Base-by-base conservation (phyloP, 768 basidiomycete species). In the Tulasnella sp. region DNA sequence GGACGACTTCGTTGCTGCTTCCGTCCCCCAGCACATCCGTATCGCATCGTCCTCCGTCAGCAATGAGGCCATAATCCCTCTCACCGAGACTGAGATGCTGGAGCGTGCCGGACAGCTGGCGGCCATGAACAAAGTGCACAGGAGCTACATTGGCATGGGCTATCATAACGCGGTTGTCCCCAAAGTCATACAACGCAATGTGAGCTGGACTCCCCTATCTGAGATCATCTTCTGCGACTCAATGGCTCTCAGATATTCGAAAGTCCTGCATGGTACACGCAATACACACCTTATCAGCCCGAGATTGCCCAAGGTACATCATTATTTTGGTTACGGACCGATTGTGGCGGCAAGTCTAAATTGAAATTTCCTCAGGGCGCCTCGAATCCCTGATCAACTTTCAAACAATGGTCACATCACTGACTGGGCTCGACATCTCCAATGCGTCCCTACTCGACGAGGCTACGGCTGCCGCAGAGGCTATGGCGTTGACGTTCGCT, bases 231-330 rank as follows among this genome's bases (percentile, higher is more conserved):
- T n/a, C 5, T 8, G 21, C 1, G 34, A 31, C 41, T 44, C 38
- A 24, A 24, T 11, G 12, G 30, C 27, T 63, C 24, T 19, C 48
- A 89, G 88, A 74, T 90, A 61, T 83, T 85, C 75, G 93, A 99
- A 72, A 98, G 94, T 68, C 94, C 92, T 25, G 90, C 87, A 2
- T 99, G 94, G 94, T 98, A 97, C 71, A 97, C 93, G 4, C 90
- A 86, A 15, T 93, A 94, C 70, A 93, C 92, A 0, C 91, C 92
- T 1, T 93, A 93, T 72, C 92, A 96, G 67, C 92, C 94, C 1
- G 94, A 99, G 76, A 87, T 98, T 70, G 84, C 94, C n/a, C 94
- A 99, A 81, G 94, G 91, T 87, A 66, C 24, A 73, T 65, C 27
- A 11, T 22, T 24, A 19, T 57, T 42, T 59, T 45, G 19, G 27